These are phyloP conservation scores for Alternaria ventricosa DNA, from an alignment of 2,329 filamentous ascomycete genomes.

Conservation along the genomic window DNA sequence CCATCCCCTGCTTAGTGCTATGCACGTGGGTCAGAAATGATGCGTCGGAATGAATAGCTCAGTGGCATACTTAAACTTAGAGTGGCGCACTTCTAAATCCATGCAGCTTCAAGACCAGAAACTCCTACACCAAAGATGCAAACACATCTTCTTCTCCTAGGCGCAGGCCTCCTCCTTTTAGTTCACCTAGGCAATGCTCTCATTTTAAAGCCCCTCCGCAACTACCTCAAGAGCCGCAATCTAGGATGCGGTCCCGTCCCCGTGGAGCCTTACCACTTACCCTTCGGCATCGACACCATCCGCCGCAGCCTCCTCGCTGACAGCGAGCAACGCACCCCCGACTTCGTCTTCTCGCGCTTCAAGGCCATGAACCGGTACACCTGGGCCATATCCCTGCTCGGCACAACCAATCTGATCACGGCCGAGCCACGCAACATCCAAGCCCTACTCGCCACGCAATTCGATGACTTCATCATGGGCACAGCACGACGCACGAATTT, in stretches of 20 bases:
- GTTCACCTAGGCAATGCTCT: not conserved
- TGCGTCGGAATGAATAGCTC: not conserved
- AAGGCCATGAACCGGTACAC: conserved; percentile 2
- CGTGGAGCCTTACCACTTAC: not conserved
- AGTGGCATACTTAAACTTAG: not conserved
- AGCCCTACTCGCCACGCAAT: conserved; percentile 9
- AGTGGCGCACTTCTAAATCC: not conserved
- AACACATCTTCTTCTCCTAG: not conserved
- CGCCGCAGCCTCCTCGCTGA: not conserved
- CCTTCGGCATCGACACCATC: conserved; percentile 3
- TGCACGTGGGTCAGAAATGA: not conserved
- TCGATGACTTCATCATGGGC: conserved; percentile 9
- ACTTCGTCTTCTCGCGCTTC: conserved; percentile 2
- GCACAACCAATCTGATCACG: conserved; percentile 3
- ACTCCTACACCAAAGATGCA: not conserved
- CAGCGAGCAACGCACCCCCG: conserved; percentile 6
- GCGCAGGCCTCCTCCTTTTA: fast-evolving
- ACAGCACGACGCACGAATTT: conserved; percentile 4
- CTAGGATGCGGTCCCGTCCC: conserved; percentile 3
- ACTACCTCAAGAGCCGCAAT: not conserved
- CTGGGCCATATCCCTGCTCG: conserved; percentile 1
- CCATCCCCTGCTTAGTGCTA: not conserved
- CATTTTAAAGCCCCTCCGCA: not conserved
- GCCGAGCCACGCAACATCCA: conserved; percentile 9
- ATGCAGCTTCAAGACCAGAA: not conserved